Percentiles rank a stretch among this genome's conserved stretches.
phyloP scores from a whole-genome alignment of 306 rosid genomes.

The Abrus precatorius region DNA sequence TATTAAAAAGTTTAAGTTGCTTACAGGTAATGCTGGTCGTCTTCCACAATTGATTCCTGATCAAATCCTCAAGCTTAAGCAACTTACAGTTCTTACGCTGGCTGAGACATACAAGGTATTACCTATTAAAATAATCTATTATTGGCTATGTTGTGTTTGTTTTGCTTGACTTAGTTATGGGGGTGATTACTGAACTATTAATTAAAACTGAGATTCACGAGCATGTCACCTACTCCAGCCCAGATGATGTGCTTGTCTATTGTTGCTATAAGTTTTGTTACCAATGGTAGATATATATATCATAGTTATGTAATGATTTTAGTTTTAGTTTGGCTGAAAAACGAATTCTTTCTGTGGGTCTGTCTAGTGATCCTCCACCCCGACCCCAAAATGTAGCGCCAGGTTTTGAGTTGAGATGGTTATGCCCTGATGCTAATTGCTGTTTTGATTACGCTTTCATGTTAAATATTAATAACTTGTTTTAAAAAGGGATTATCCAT shows the following conservation, averaged over 20 bases:
- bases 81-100: slow-evolving; percentile 98
- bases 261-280: not conserved
- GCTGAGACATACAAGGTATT: slow-evolving; percentile 88
- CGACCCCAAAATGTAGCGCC: not conserved
- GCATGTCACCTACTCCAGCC: not conserved
- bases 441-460: not conserved
- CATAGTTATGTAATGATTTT: not conserved
- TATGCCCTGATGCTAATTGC: not conserved
- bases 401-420: not conserved
- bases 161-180: slow-evolving; percentile 4
- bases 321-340: not conserved
- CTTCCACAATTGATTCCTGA: slow-evolving; percentile 77
- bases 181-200: slow-evolving; percentile 20
- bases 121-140: slow-evolving; percentile 4
- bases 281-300: not conserved
- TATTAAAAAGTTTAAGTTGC: slow-evolving; percentile 27
- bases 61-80: slow-evolving; percentile 89
- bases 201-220: not conserved
- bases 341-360: not conserved
- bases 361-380: slow-evolving; percentile 6
- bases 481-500: not conserved
- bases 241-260: slow-evolving; percentile 21
- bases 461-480: not conserved
- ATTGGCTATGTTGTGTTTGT: slow-evolving; percentile 11
- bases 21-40: slow-evolving; percentile 67